phyloP scores from a whole-genome alignment of 2,329 filamentous ascomycete genomes.

The Curvularia lunata region DNA sequence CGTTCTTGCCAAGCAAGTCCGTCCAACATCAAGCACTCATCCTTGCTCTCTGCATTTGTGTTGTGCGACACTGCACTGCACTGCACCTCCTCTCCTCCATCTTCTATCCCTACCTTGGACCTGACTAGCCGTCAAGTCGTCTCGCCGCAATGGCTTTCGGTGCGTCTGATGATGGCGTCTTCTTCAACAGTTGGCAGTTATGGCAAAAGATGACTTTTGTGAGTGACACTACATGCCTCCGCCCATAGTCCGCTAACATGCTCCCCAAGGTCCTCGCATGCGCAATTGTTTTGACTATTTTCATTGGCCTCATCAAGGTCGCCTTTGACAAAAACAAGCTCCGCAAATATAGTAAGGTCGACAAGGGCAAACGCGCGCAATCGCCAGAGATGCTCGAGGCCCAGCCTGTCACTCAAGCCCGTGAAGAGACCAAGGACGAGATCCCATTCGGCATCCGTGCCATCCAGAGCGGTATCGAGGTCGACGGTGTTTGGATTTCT shows the following conservation, averaged over 20 bases:
- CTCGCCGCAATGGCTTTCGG: constrained; percentile 25
- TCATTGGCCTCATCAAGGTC: constrained; percentile 71
- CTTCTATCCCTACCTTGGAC: constrained; percentile 30
- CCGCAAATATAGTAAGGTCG: constrained; percentile 51
- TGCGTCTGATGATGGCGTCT: constrained; percentile 42
- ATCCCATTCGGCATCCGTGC: constrained; percentile 88
- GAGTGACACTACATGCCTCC: constrained; percentile 50
- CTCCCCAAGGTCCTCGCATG: constrained; percentile 70
- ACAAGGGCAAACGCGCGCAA: constrained; percentile 47
- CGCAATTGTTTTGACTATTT: constrained; percentile 73
- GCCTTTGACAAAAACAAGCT: constrained; percentile 51
- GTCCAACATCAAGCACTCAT: constrained; percentile 19
- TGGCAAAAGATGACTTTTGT: constrained; percentile 95
- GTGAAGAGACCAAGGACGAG: constrained; percentile 63
- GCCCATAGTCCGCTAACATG: constrained; percentile 31
- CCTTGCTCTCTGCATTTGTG: constrained; percentile 17
- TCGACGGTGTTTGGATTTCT: constrained; percentile 76
- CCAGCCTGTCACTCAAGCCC: constrained; percentile 60
- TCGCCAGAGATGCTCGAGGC: constrained; percentile 70
- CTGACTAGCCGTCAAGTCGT: constrained; percentile 14
- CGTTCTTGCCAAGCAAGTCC: constrained; percentile 20
- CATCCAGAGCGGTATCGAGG: constrained; percentile 79
- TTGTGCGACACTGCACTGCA: no score
- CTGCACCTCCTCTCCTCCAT: constrained; percentile 2
- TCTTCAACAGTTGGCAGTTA: constrained; percentile 68